These are phyloP conservation scores for Begonia loranthoides DNA, from an alignment of 306 rosid genomes.

Conservation along the genomic window DNA sequence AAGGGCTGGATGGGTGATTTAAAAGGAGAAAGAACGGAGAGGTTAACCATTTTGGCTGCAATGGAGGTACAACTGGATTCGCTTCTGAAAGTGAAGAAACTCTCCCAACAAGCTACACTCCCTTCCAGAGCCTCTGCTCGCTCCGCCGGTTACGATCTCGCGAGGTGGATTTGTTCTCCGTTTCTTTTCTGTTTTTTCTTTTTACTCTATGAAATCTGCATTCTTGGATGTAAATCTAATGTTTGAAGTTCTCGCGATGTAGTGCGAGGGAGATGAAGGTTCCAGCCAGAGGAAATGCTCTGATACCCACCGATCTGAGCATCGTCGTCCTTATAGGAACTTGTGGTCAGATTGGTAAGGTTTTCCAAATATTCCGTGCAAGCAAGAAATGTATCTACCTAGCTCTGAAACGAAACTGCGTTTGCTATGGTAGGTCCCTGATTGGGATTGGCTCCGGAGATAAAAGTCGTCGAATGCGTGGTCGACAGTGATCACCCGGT, in stretches of 20 bases:
- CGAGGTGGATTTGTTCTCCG: constrained; percentile 23
- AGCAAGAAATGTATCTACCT: neutral
- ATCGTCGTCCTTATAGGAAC: constrained; percentile 57
- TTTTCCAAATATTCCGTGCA: neutral
- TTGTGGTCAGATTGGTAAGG: constrained; percentile 57
- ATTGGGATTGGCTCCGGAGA: constrained; percentile 4
- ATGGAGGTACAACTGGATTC: too few species aligned
- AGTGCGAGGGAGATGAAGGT: constrained; percentile 46
- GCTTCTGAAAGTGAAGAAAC: constrained; percentile 50
- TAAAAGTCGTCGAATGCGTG: constrained; percentile 10
- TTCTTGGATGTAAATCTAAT: neutral
- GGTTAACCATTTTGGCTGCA: too few species aligned
- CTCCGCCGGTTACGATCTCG: constrained; percentile 81
- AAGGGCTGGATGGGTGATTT: too few species aligned
- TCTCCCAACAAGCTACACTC: constrained; percentile 52
- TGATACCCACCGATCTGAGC: constrained; percentile 67
- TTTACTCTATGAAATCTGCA: neutral
- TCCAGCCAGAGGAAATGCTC: constrained; percentile 63
- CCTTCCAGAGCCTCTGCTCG: too few species aligned
- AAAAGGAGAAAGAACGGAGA: too few species aligned
- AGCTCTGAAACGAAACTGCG: constrained; percentile 43
- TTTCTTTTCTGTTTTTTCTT: neutral
- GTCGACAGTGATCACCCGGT: constrained; percentile 74
- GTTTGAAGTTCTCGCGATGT: neutral
- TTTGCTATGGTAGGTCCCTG: neutral